A percentile compares a stretch with the other conserved stretches of the same genome.
Conservation (phyloP, 192 early-diverging fungal genomes). For the Podila epigama region DNA sequence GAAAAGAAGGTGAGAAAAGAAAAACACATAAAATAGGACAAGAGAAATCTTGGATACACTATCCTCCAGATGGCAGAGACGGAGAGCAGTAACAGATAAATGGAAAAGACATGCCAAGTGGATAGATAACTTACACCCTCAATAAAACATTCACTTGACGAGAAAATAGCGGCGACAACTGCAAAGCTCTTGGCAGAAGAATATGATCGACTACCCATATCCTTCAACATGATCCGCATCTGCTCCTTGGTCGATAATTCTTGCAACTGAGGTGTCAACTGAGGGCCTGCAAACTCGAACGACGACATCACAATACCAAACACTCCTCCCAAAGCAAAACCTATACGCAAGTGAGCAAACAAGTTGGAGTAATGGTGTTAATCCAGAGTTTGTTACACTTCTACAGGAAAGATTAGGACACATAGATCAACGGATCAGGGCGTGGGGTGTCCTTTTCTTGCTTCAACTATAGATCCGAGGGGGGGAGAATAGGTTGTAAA, state of each 20-base stretch:
- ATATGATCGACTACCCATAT: conserved; percentile 85
- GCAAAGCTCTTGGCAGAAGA: conserved; percentile 95
- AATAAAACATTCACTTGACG: conserved; percentile 93
- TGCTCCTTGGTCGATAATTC: conserved; percentile 85
- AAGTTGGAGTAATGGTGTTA: no score
- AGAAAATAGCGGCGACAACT: conserved; percentile 89
- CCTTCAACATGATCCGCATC: conserved; percentile 81
- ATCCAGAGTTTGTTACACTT: no score
- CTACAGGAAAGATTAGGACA: no score
- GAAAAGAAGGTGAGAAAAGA: background rate
- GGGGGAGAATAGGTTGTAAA: no score
- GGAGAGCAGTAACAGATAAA: no score
- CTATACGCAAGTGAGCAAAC: conserved; percentile 34
- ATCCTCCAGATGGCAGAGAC: no score
- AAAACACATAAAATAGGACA: background rate
- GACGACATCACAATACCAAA: conserved; percentile 95
- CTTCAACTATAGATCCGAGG: no score
- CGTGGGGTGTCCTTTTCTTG: no score
- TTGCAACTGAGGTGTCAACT: conserved; percentile 66
- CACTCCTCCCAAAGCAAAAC: conserved; percentile 88
- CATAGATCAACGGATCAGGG: no score
- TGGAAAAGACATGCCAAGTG: background rate
- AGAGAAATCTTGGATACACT: no score
- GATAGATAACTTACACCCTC: conserved; percentile 70
- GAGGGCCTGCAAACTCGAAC: conserved; percentile 85